Evolutionary conservation across 169 alveolate species (phyloP).

Genomic region (Miamiensis avidus): DNA sequence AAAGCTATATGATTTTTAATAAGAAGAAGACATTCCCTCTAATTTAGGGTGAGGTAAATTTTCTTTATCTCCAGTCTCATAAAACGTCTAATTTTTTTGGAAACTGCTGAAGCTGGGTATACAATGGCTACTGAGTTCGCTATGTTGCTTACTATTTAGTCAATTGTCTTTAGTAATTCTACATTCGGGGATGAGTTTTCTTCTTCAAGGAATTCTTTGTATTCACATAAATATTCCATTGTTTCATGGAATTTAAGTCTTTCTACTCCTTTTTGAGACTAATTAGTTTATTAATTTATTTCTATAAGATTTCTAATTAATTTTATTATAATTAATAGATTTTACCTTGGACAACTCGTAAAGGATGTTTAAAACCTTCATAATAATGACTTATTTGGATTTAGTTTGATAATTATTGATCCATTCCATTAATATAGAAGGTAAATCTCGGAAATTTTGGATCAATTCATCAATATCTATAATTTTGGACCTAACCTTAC

Average conservation of each 20-base stretch:
- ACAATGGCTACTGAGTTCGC: not conserved
- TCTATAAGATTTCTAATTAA: not conserved
- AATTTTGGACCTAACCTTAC: not conserved
- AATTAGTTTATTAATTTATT: not conserved
- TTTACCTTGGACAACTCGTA: not conserved
- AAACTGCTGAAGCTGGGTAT: not conserved
- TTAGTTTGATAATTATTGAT: too few relatives aligned
- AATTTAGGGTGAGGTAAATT: too few relatives aligned
- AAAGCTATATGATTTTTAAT: too few relatives aligned
- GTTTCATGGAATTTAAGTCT: not conserved
- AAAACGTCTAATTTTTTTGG: not conserved
- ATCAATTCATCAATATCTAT: not conserved
- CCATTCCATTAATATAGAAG: not conserved
- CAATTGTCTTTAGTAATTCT: not conserved
- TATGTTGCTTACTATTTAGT: too few relatives aligned
- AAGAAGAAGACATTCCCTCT: too few relatives aligned
- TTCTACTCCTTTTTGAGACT: not conserved
- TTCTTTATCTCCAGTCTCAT: too few relatives aligned
- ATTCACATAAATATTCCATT: not conserved
- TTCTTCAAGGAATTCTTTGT: not conserved
- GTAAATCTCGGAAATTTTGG: not conserved
- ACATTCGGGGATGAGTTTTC: not conserved
- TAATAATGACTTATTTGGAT: not conserved
- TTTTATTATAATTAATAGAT: too few relatives aligned
- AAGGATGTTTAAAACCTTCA: not conserved